Conservation (phyloP, 2,329 filamentous ascomycete species). For the Neonectria sp. region DNA sequence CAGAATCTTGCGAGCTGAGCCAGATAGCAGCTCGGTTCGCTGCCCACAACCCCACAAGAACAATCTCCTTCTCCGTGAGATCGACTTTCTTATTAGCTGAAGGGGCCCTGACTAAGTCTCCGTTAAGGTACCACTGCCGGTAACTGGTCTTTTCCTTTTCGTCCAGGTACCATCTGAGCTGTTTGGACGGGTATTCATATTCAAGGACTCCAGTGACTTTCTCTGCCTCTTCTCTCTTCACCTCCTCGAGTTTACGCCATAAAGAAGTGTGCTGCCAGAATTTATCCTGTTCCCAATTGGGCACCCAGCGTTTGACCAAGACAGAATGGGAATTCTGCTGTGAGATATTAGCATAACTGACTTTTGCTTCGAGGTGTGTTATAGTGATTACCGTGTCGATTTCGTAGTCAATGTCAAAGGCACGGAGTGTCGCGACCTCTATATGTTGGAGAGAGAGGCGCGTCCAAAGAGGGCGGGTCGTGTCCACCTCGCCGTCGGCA, state of each 20-base stretch:
- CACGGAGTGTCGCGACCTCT: not conserved
- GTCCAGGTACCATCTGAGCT: conserved; percentile 21
- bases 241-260: not conserved
- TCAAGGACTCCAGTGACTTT: conserved; percentile 2
- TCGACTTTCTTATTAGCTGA: not conserved
- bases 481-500: not conserved
- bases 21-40: conserved; percentile 25
- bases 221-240: not conserved
- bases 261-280: conserved; percentile 1
- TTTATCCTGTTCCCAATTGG: conserved; percentile 3
- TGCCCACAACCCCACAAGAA: conserved; percentile 16
- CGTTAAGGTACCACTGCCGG: conserved; percentile 18
- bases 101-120: conserved; percentile 8
- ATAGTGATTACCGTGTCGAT: not conserved
- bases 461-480: not conserved
- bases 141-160: conserved; percentile 1
- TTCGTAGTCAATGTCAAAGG: conserved; percentile 3
- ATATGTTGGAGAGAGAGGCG: not conserved
- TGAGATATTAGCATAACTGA: not conserved
- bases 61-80: conserved; percentile 19
- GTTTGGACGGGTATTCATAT: conserved; percentile 15
- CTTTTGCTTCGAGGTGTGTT: not conserved
- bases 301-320: conserved; percentile 1
- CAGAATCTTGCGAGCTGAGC: conserved; percentile 22
- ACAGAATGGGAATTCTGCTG: not conserved